Base-by-base conservation (phyloP, 148 eudicot species). In the Limonium bicolor region DNA sequence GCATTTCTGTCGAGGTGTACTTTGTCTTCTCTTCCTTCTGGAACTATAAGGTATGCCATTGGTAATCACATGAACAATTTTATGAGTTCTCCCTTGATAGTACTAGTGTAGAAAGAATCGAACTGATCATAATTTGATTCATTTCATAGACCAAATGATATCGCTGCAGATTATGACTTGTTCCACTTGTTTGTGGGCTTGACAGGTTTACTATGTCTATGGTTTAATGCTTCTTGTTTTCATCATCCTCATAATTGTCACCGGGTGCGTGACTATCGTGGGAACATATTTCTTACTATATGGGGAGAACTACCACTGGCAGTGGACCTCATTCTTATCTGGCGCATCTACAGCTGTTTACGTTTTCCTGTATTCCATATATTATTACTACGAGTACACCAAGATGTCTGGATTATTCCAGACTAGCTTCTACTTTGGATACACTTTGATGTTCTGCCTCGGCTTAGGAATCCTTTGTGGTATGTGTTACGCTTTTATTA, bases 291-390 rank as follows among this genome's bases (percentile, higher is more conserved):
- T 87, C 86, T 63, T 87, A 76, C 67, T 87, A 39, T 82, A 87
- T 66, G 96, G 94, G 14, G 96, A 87, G 78, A 87, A 87, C 56
- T 87, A 87, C 55, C 88, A 87, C 44, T 87, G 96, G 94, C 94
- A 72, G 46, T 82, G 94, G 94, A 82, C 94, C 48, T 77, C 94
- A 27, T 82, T 82, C 73, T 82, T 77, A 64, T 82, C 94, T 17
- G 94, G 86, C 26, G 82, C 82, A 37, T 82, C 94, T 22, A 82
- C 96, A 2, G 94, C 80, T 45, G 63, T 79, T 41, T 87, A 87
- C 39, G 96, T 87, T 25, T 87, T 63, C 65, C 61, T 87, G 60
- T 87, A 87, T 47, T 87, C 96, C 4, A 59, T 82, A 43, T 87
- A 87, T 46, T 87, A 87, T 72, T 87, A 68, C 63, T 70, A 69